phyloP scores from a whole-genome alignment of 1,284 basidiomycete genomes.

The Apiotrichum sp. region DNA sequence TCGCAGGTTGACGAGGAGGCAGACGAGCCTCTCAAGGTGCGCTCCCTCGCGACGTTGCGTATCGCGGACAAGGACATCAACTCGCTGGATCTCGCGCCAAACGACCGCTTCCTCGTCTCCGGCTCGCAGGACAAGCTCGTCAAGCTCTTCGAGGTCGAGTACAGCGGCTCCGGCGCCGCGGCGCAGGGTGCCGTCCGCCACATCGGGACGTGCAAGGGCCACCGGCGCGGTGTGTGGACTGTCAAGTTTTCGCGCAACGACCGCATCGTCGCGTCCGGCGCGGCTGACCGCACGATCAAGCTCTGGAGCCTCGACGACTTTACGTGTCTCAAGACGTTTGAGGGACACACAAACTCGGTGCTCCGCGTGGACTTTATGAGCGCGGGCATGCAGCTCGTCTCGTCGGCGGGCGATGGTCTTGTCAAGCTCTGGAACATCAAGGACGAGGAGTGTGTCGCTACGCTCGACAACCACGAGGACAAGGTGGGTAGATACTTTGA shows the following conservation, averaged over 20 bases:
- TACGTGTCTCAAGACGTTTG: conserved; percentile 87
- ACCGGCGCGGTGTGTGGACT: conserved; percentile 94
- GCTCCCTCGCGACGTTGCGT: conserved; percentile 76
- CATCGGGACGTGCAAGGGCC: conserved; percentile 87
- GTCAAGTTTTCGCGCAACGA: conserved; percentile 82
- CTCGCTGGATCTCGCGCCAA: conserved; percentile 85
- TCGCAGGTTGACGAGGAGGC: conserved; percentile 48
- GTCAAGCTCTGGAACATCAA: conserved; percentile 93
- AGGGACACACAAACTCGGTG: conserved; percentile 97
- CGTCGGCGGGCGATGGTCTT: conserved; percentile 84
- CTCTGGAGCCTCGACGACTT: conserved; percentile 91
- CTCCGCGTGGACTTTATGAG: conserved; percentile 84
- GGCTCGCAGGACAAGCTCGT: conserved; percentile 95
- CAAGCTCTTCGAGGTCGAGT: conserved; percentile 78
- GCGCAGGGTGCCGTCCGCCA: conserved; percentile 57
- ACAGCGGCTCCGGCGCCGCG: conserved; percentile 44
- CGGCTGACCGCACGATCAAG: conserved; percentile 89
- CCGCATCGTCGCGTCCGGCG: conserved; percentile 81
- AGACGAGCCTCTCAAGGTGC: conserved; percentile 52
- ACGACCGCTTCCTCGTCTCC: conserved; percentile 80
- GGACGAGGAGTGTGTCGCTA: conserved; percentile 78
- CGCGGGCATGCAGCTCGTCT: conserved; percentile 76
- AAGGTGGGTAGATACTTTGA: no score
- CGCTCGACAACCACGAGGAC: conserved; percentile 93
- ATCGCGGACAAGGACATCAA: conserved; percentile 99